phyloP scores from a whole-genome alignment of 2,329 filamentous ascomycete species.

The Tolypocladium nubicola region DNA sequence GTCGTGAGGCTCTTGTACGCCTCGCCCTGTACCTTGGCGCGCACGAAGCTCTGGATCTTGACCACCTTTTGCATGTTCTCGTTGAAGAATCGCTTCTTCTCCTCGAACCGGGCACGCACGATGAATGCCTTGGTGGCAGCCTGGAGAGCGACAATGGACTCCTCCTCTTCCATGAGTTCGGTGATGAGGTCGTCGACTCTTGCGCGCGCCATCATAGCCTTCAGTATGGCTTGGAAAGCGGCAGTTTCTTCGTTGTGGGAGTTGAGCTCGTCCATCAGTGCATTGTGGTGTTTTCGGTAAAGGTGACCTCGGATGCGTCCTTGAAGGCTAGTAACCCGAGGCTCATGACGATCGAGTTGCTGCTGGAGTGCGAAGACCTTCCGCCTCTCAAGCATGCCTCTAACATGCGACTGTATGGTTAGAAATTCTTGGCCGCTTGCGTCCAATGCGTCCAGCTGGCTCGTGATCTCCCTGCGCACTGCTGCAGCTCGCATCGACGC shows the following conservation, averaged over 20 bases:
- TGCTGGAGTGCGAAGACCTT: constrained; percentile 37
- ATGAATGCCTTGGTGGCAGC: constrained; percentile 62
- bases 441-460: constrained; percentile 36
- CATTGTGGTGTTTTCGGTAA: constrained; percentile 47
- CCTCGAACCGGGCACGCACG: constrained; percentile 64
- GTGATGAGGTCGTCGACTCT: constrained; percentile 63
- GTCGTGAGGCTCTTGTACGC: constrained; percentile 95
- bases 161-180: constrained; percentile 75
- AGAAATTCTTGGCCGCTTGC: constrained; percentile 34
- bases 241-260: constrained; percentile 57
- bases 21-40: constrained; percentile 90
- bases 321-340: constrained; percentile 53
- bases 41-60: constrained; percentile 95
- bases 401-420: constrained; percentile 46
- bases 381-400: constrained; percentile 50
- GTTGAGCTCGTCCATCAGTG: constrained; percentile 59
- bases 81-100: constrained; percentile 81
- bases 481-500: constrained; percentile 42
- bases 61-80: constrained; percentile 99
- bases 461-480: constrained; percentile 38
- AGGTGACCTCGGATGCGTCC: constrained; percentile 55
- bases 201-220: constrained; percentile 69
- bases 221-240: constrained; percentile 62
- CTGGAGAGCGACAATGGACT: constrained; percentile 65
- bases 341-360: constrained; percentile 46